Evolutionary conservation across 1,284 basidiomycete species (phyloP).

Genomic region (Athelia psychrophila): DNA sequence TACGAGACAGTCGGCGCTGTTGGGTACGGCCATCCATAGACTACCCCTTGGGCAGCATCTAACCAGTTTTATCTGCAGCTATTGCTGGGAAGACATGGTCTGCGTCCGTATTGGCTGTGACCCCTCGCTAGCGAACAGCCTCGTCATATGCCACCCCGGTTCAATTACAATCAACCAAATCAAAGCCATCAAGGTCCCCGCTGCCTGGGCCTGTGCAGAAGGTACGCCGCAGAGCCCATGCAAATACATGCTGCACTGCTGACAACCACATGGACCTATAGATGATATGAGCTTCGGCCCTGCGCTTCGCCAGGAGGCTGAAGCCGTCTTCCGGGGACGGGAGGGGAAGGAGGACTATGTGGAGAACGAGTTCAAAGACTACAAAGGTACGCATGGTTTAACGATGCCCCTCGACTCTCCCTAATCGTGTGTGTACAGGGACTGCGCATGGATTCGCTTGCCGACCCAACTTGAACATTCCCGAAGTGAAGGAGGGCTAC

Average conservation of each 20-base stretch:
- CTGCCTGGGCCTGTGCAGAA: slow-evolving; percentile 56
- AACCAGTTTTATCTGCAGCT: slow-evolving; percentile 32
- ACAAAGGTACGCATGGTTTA: slow-evolving; percentile 40
- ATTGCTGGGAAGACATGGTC: slow-evolving; percentile 58
- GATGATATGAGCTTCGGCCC: slow-evolving; percentile 49
- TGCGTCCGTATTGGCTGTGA: slow-evolving; percentile 38
- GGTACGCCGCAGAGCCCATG: slow-evolving; percentile 26
- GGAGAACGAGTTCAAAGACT: slow-evolving; percentile 53
- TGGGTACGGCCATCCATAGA: slow-evolving; percentile 38
- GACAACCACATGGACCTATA: slow-evolving; percentile 16
- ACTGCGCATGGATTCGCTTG: slow-evolving; percentile 47
- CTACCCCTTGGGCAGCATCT: not conserved
- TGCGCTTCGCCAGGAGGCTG: slow-evolving; percentile 34
- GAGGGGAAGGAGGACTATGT: slow-evolving; percentile 41
- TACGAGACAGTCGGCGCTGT: slow-evolving; percentile 60
- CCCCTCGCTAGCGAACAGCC: slow-evolving; percentile 36
- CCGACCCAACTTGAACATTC: slow-evolving; percentile 38
- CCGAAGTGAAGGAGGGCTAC: slow-evolving; percentile 38
- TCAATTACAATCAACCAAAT: slow-evolving; percentile 34
- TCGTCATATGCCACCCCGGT: slow-evolving; percentile 59
- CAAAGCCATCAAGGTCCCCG: slow-evolving; percentile 48
- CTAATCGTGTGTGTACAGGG: slow-evolving; percentile 21
- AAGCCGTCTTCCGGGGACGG: slow-evolving; percentile 40
- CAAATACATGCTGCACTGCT: not conserved
- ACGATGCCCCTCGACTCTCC: not conserved